Base-by-base conservation (phyloP, 257 asterid species). In the Penstemon eatonii region DNA sequence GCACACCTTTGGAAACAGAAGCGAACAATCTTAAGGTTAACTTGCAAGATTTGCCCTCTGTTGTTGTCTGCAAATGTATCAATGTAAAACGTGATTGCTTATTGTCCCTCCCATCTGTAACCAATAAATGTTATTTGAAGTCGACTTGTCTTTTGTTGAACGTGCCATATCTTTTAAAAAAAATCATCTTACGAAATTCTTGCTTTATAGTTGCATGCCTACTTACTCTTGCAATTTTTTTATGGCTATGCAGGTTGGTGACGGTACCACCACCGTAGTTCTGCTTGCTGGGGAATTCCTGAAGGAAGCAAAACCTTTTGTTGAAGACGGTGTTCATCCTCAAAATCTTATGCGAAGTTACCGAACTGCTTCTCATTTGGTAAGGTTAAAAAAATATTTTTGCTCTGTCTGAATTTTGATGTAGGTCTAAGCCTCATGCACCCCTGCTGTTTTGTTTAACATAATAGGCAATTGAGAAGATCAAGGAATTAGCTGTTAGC, bases 241-340 rank as follows among this genome's bases (percentile, higher is more conserved):
- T 7, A 50, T 53, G 68, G 65, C 50, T 51, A 19, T 73, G 73
- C 88, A 94, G 99, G 99, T 94, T 79, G 99, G 99, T 63, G 99
- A 94, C 77, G 99, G 99, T 60, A 94, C 99, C 63, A 94, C 98
- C 44, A 94, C 99, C 0, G 99, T 94, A 38, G 99, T 94, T 73
- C 83, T 94, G 67, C 98, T 94, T 65, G 98, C 99, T 39, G 96
- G 95, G 66, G 99, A 94, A 72, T 94, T 89, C 78, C 73, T 94
- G 75, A 91, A 85, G 92, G 98, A 89, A 80, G 99, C 99, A 63
- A 94, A 94, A 71, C 99, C 98, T 70, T 94, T 91, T 73, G 67
- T 94, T 76, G 99, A 94, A 75, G 99, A 94, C 78, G 99, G 99
- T 52, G 99, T 94, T 67, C 98, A 91, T 76, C 87, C 99, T 45